These are phyloP conservation scores for Arthrinium phaeospermum DNA, from an alignment of 2,329 filamentous ascomycete genomes.

Conservation along the genomic window DNA sequence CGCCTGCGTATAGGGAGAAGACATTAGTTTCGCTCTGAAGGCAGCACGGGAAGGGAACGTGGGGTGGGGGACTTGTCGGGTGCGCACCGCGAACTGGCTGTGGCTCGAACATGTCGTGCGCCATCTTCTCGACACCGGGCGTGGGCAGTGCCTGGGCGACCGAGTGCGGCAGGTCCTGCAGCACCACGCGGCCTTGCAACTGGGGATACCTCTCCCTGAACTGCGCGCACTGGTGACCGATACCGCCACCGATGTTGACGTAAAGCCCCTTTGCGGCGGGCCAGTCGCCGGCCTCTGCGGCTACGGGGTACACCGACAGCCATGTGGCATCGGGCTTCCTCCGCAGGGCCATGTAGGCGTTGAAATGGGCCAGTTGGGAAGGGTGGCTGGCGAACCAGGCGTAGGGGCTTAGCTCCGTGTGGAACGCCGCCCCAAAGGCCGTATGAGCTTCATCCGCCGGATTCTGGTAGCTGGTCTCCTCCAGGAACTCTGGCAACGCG, in stretches of 20 bases:
- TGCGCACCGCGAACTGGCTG: too few relatives aligned
- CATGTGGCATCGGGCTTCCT: conserved; percentile 26
- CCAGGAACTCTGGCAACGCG: not conserved
- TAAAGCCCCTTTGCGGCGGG: too few relatives aligned
- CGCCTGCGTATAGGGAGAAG: not conserved
- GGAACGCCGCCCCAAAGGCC: not conserved
- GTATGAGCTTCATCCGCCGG: not conserved
- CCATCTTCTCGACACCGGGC: not conserved
- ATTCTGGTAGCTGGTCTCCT: not conserved
- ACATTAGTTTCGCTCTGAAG: too few relatives aligned
- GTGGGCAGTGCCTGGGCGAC: not conserved
- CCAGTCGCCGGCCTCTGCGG: not conserved
- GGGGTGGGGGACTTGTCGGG: too few relatives aligned
- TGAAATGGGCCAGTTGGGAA: conserved; percentile 27
- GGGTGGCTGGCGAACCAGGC: conserved; percentile 12
- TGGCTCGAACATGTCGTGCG: conserved; percentile 7
- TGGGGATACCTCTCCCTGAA: not conserved
- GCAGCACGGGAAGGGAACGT: too few relatives aligned
- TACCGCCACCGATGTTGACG: conserved; percentile 7
- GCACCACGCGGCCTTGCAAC: not conserved
- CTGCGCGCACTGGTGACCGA: not conserved
- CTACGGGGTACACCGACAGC: conserved; percentile 31
- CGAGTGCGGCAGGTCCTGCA: not conserved
- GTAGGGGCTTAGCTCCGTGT: not conserved
- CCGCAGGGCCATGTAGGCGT: conserved; percentile 29